Conservation (phyloP, 805 yeast species). For the Candida dajiaensis region DNA sequence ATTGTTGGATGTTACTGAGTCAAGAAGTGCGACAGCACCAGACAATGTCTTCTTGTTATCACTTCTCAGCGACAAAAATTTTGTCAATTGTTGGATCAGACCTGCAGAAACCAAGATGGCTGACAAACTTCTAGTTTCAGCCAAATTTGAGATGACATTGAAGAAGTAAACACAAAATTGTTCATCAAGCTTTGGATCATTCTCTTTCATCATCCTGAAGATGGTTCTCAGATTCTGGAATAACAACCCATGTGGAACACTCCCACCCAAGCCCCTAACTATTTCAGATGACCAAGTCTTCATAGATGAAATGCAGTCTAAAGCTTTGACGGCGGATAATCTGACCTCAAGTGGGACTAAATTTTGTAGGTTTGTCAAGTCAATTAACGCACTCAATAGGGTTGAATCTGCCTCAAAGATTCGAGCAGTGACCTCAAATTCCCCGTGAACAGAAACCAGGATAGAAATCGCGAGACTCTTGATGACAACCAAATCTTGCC, state of each 20-base stretch:
- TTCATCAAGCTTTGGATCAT: slow-evolving; percentile 38
- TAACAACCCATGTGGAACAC: slow-evolving; percentile 77
- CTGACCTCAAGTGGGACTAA: slow-evolving; percentile 47
- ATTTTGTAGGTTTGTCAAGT: slow-evolving; percentile 63
- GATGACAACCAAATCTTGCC: slow-evolving; percentile 54
- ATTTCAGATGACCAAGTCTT: slow-evolving; percentile 72
- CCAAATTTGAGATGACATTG: slow-evolving; percentile 55
- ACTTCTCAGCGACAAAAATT: slow-evolving; percentile 49
- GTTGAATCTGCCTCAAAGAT: slow-evolving; percentile 71
- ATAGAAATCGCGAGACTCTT: slow-evolving; percentile 67
- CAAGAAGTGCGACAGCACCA: slow-evolving; percentile 51
- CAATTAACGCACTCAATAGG: slow-evolving; percentile 62
- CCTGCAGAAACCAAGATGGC: slow-evolving; percentile 70
- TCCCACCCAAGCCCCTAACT: slow-evolving; percentile 73
- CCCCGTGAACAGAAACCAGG: slow-evolving; percentile 48
- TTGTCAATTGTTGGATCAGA: slow-evolving; percentile 56
- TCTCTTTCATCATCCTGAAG: slow-evolving; percentile 41
- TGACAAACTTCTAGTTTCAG: slow-evolving; percentile 49
- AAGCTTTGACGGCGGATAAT: slow-evolving; percentile 55
- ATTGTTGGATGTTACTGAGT: slow-evolving; percentile 32
- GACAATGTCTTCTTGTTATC: slow-evolving; percentile 51
- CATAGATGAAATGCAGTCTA: slow-evolving; percentile 63
- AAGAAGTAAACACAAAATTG: slow-evolving; percentile 46
- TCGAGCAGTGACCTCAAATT: slow-evolving; percentile 54
- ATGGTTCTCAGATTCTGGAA: slow-evolving; percentile 67